These are phyloP conservation scores for Cyclotella atomus DNA, from an alignment of 108 stramenopile species.

Conservation along the genomic window DNA sequence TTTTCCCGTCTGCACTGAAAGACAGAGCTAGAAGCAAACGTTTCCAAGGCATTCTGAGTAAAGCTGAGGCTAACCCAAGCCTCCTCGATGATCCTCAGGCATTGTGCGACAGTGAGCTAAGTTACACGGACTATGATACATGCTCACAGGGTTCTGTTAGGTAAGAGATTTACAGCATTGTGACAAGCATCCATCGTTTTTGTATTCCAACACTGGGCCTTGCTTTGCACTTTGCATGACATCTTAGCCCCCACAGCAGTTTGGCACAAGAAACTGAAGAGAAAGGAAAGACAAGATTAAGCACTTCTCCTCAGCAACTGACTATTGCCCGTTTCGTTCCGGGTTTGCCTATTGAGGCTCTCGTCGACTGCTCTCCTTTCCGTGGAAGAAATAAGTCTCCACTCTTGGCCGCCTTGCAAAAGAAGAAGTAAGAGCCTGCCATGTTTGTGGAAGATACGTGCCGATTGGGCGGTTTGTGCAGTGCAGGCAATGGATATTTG, in stretches of 20 bases:
- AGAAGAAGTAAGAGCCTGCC: too few species aligned
- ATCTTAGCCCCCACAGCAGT: not conserved
- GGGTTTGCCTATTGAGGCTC: not conserved
- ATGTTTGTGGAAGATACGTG: too few species aligned
- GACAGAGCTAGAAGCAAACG: slow-evolving; percentile 21
- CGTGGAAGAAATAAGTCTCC: too few species aligned
- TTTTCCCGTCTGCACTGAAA: slow-evolving; percentile 26
- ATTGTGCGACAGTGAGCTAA: slow-evolving; percentile 19
- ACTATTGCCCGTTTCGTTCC: not conserved
- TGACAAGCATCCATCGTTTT: not conserved
- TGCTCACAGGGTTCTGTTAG: not conserved
- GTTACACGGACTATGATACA: slow-evolving; percentile 3
- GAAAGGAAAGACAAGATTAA: not conserved
- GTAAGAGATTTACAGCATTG: not conserved
- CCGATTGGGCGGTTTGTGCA: too few species aligned
- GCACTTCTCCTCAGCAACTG: not conserved
- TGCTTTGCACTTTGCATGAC: not conserved
- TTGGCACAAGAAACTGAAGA: not conserved
- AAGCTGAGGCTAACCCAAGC: slow-evolving; percentile 2
- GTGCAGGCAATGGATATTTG: too few species aligned
- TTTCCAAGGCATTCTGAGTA: not conserved
- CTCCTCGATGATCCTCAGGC: slow-evolving; percentile 7
- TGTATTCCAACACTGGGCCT: not conserved
- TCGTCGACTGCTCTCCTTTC: not conserved
- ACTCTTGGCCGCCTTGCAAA: too few species aligned